Conservation (phyloP, 164 flowering plant genomes). For the Protea cynaroides region DNA sequence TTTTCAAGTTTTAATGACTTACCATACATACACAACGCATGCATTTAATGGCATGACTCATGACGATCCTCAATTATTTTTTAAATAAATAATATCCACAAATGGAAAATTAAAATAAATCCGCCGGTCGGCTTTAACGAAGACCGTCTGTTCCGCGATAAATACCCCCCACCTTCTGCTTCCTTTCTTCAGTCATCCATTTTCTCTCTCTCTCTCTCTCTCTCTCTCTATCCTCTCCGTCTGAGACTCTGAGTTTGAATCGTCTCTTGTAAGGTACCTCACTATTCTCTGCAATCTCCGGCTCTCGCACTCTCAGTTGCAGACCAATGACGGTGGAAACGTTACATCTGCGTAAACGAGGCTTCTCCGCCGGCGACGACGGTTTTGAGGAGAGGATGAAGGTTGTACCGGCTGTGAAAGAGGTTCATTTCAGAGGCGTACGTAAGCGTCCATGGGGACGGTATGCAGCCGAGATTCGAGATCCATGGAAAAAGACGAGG, state of each 20-base stretch:
- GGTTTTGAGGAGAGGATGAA: slow-evolving; percentile 2
- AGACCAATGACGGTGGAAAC: slow-evolving; percentile 33
- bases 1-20: too few species aligned
- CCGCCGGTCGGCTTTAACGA: slow-evolving; percentile 33
- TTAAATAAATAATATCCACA: too few species aligned
- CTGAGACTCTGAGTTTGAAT: too few species aligned
- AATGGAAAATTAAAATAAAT: background rate
- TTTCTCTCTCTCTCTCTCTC: too few species aligned
- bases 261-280: too few species aligned
- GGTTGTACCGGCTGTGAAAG: slow-evolving; percentile 14
- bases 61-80: too few species aligned
- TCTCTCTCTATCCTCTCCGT: too few species aligned
- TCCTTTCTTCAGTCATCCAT: background rate
- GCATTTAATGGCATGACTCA: too few species aligned
- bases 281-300: too few species aligned
- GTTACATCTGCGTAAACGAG: slow-evolving; percentile 19
- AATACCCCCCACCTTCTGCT: slow-evolving; percentile 11
- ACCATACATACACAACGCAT: too few species aligned
- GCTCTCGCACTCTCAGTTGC: too few species aligned
- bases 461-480: slow-evolving; percentile 51
- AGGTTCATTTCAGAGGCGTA: slow-evolving; percentile 41
- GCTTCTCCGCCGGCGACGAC: background rate
- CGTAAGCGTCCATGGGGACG: slow-evolving; percentile 52
- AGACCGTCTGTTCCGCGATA: slow-evolving; percentile 30
- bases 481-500: slow-evolving; percentile 54